Percentiles rank a stretch among this genome's conserved stretches.
Conservation (phyloP, 345 rosid genomes). For the Heritiera fomes region DNA sequence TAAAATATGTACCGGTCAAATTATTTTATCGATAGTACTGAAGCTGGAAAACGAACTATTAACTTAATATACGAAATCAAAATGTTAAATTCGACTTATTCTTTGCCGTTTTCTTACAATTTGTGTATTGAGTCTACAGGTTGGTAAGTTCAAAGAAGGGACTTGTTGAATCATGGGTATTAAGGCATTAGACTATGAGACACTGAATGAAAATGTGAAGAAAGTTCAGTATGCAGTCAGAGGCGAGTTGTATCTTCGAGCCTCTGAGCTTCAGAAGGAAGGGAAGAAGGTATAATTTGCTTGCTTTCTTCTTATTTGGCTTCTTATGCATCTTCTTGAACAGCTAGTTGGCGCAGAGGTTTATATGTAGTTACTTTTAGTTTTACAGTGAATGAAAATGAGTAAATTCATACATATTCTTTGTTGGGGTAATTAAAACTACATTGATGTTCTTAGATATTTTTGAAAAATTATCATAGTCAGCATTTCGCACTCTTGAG, state of each 20-base stretch:
- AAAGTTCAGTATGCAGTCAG: conserved; percentile 92
- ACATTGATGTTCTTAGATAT: not conserved
- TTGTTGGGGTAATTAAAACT: not conserved
- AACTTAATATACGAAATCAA: not conserved
- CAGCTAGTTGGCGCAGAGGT: not conserved
- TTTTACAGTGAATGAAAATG: not conserved
- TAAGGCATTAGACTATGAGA: conserved; percentile 68
- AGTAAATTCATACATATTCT: not conserved
- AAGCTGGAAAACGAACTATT: not conserved
- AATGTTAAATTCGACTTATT: conserved; percentile 6
- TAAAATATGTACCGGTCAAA: too few relatives aligned
- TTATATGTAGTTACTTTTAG: not conserved
- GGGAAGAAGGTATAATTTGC: conserved; percentile 75
- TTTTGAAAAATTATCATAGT: not conserved
- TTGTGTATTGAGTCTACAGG: not conserved
- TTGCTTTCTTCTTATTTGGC: not conserved
- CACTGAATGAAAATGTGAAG: conserved; percentile 88
- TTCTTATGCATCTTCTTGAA: conserved; percentile 6
- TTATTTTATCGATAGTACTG: too few relatives aligned
- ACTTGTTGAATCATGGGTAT: conserved; percentile 55
- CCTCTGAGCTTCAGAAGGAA: conserved; percentile 98
- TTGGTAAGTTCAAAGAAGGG: conserved; percentile 27
- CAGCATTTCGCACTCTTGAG: not conserved
- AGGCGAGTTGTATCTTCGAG: conserved; percentile 98
- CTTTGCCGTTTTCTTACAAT: conserved; percentile 2